Evolutionary conservation across 305 asterid species (phyloP).

Genomic region (Fraxinus dipetala): DNA sequence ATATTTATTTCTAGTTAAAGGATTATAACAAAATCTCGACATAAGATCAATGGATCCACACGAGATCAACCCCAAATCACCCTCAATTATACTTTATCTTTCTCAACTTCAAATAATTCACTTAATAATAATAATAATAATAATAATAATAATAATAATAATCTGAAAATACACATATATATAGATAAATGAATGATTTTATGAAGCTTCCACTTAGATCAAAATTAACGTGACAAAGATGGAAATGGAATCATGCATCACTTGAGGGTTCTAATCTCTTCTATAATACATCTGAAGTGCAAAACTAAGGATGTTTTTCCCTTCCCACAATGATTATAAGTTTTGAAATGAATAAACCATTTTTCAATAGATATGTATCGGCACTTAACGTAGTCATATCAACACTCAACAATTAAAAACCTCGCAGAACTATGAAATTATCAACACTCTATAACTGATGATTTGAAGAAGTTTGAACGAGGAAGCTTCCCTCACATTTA

Average conservation of each 20-base stretch:
- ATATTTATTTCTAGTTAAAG: background rate
- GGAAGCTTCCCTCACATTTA: slow-evolving; percentile 5
- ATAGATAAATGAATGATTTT: background rate
- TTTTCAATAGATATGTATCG: background rate
- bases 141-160: too few species aligned
- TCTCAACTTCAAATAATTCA: background rate
- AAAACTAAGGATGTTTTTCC: background rate
- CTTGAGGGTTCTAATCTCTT: background rate
- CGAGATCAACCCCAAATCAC: background rate
- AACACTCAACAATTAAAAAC: background rate
- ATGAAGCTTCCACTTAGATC: background rate
- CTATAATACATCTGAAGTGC: background rate
- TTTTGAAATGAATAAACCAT: background rate
- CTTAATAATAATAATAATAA: too few species aligned
- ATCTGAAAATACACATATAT: background rate
- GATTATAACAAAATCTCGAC: too few species aligned
- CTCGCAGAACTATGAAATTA: background rate
- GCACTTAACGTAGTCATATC: background rate
- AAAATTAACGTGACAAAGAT: background rate
- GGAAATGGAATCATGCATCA: background rate
- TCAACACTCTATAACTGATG: background rate
- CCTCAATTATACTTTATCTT: background rate
- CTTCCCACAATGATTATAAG: background rate
- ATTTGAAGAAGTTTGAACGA: background rate
- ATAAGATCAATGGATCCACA: background rate